These are phyloP conservation scores for Dendrostoma leiphaemia DNA, from an alignment of 2,329 filamentous ascomycete species.

Conservation along the genomic window DNA sequence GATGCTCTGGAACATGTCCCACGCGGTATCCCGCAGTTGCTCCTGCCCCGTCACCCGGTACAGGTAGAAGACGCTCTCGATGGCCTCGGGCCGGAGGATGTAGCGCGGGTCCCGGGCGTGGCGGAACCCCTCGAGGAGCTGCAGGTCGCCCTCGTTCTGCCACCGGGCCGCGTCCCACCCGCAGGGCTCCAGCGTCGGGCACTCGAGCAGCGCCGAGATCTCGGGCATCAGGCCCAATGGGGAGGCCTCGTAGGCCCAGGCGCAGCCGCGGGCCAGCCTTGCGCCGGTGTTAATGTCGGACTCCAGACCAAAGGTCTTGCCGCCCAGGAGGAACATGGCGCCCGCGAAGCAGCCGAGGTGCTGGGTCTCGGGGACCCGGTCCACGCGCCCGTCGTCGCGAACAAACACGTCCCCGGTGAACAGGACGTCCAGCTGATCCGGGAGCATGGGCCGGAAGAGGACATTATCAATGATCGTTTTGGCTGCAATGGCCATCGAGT, in stretches of 20 bases:
- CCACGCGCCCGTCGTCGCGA: slow-evolving; percentile 23
- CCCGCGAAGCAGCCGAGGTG: slow-evolving; percentile 48
- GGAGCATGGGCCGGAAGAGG: slow-evolving; percentile 68
- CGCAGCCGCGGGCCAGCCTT: slow-evolving; percentile 53
- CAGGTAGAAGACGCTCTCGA: slow-evolving; percentile 75
- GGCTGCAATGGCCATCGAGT: slow-evolving; percentile 56
- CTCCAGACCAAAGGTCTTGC: slow-evolving; percentile 42
- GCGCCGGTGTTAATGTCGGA: slow-evolving; percentile 46
- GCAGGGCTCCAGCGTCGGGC: slow-evolving; percentile 31
- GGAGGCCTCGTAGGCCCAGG: slow-evolving; percentile 55
- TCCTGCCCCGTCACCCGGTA: slow-evolving; percentile 74
- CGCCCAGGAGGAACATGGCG: slow-evolving; percentile 45
- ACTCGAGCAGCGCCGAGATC: slow-evolving; percentile 45
- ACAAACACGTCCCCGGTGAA: slow-evolving; percentile 46
- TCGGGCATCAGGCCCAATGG: slow-evolving; percentile 60
- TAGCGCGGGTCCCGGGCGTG: slow-evolving; percentile 38
- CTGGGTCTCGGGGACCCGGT: slow-evolving; percentile 34
- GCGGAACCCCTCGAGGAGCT: slow-evolving; percentile 26
- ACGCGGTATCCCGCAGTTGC: slow-evolving; percentile 71
- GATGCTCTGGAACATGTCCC: slow-evolving; percentile 75
- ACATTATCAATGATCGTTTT: no score
- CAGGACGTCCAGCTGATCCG: slow-evolving; percentile 60
- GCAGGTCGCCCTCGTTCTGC: slow-evolving; percentile 26
- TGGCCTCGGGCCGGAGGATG: slow-evolving; percentile 65
- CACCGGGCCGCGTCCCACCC: slow-evolving; percentile 36